Percentiles rank a stretch among this genome's conserved stretches.
Evolutionary conservation across 2,329 filamentous ascomycete species (phyloP).

Genomic region (Berkeleyomyces basicola): DNA sequence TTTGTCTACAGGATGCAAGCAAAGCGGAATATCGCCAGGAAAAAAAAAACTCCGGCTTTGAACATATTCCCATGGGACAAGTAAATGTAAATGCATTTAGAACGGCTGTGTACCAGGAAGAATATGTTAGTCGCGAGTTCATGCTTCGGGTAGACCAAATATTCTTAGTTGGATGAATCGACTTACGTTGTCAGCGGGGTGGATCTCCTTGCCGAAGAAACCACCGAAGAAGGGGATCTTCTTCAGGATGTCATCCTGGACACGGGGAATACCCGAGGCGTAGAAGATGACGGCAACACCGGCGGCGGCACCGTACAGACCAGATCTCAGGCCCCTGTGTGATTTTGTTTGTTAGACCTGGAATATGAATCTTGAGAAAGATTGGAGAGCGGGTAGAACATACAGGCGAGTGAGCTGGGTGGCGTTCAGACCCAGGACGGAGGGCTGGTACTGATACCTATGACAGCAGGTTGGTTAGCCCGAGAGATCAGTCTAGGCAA

Average conservation of each 20-base stretch:
- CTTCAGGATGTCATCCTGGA: constrained; percentile 42
- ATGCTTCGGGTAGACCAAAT: not conserved
- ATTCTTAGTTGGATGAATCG: not conserved
- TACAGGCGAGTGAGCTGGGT: constrained; percentile 35
- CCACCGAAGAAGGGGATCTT: constrained; percentile 22
- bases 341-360: not conserved
- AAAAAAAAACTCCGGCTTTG: not conserved
- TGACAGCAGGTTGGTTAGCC: not conserved
- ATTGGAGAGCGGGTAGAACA: constrained; percentile 20
- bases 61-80: constrained; percentile 12
- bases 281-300: constrained; percentile 42
- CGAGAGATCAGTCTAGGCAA: constrained; percentile 11
- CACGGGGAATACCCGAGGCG: constrained; percentile 43
- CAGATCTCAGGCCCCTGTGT: constrained; percentile 34
- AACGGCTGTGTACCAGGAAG: constrained; percentile 3
- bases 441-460: constrained; percentile 44
- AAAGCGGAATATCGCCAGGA: not conserved
- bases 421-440: constrained; percentile 36
- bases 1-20: constrained; percentile 8
- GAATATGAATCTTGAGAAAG: not conserved
- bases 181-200: constrained; percentile 14
- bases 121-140: not conserved
- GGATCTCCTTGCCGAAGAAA: constrained; percentile 8
- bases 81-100: constrained; percentile 15
- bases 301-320: constrained; percentile 39